Evolutionary conservation across 495 filamentous ascomycete genomes (phyloP).

Genomic region (Talaromyces proteolyticus): DNA sequence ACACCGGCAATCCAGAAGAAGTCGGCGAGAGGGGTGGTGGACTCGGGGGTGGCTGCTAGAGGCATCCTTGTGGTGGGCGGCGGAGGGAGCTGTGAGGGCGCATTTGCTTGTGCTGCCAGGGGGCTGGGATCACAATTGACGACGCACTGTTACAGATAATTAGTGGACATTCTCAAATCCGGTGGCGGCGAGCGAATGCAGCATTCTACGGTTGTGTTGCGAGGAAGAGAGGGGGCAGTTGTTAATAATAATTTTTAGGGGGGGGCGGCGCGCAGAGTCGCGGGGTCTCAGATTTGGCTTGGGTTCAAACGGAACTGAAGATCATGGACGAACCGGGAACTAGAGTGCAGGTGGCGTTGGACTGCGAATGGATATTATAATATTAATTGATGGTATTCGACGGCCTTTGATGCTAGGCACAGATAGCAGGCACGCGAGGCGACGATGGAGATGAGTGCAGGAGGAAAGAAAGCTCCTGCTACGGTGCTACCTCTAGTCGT

Average conservation of each 20-base stretch:
- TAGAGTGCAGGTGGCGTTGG: not conserved
- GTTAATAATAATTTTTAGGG: not conserved
- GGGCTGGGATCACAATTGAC: too few relatives aligned
- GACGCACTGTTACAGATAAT: not conserved
- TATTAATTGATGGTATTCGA: too few relatives aligned
- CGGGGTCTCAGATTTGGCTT: not conserved
- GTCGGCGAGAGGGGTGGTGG: conserved; percentile 83
- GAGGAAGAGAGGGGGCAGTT: not conserved
- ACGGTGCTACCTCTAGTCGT: too few relatives aligned
- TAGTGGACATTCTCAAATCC: not conserved
- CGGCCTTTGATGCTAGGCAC: too few relatives aligned
- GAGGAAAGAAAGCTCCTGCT: too few relatives aligned
- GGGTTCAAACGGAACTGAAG: too few relatives aligned
- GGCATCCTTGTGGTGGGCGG: conserved; percentile 8
- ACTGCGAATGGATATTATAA: not conserved
- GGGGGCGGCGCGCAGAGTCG: not conserved
- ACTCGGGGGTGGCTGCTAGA: conserved; percentile 24
- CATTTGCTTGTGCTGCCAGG: conserved; percentile 8
- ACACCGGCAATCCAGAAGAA: conserved; percentile 99
- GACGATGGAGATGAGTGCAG: too few relatives aligned
- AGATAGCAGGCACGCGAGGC: too few relatives aligned
- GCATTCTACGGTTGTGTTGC: too few relatives aligned
- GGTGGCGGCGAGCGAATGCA: not conserved
- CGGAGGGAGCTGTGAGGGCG: not conserved
- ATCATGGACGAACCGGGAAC: not conserved